Percentiles rank a stretch among this genome's conserved stretches.
These are phyloP conservation scores for Aspergillus sp. DNA, from an alignment of 2,329 filamentous ascomycete genomes.

Conservation along the genomic window DNA sequence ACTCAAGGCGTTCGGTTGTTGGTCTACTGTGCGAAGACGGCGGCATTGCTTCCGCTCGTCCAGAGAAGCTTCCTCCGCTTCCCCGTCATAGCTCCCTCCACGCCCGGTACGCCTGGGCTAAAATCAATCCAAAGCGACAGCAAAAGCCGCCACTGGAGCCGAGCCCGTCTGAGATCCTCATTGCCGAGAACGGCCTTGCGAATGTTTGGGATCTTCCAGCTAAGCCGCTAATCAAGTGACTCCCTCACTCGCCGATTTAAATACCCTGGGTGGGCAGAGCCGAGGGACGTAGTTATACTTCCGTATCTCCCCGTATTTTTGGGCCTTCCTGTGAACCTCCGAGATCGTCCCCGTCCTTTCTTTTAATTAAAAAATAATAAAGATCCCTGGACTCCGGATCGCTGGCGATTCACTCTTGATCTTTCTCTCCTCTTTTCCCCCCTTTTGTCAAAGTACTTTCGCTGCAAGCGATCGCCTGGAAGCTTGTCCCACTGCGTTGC, in stretches of 20 bases:
- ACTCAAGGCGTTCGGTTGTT: not conserved
- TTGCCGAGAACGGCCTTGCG: slow-evolving; percentile 21
- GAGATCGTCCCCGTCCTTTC: slow-evolving; percentile 27
- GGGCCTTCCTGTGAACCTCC: slow-evolving; percentile 24
- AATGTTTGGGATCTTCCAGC: slow-evolving; percentile 12
- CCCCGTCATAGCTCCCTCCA: slow-evolving; percentile 37
- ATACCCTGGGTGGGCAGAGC: slow-evolving; percentile 18
- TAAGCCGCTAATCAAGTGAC: slow-evolving; percentile 9
- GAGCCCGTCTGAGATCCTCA: slow-evolving; percentile 24
- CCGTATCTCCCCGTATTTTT: slow-evolving; percentile 36
- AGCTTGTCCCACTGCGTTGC: not conserved
- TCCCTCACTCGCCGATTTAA: slow-evolving; percentile 14
- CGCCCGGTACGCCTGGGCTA: slow-evolving; percentile 10
- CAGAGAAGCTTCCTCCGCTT: slow-evolving; percentile 37
- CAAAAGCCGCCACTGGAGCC: slow-evolving; percentile 29
- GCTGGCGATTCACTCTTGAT: slow-evolving; percentile 14
- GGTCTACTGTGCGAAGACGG: slow-evolving; percentile 10
- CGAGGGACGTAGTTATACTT: slow-evolving; percentile 35
- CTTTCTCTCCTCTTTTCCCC: slow-evolving; percentile 3
- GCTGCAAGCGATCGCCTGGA: slow-evolving; percentile 1
- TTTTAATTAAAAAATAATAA: slow-evolving; percentile 9
- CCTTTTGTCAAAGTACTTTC: slow-evolving; percentile 3
- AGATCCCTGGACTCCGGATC: not conserved
- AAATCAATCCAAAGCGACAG: slow-evolving; percentile 3
- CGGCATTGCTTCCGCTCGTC: slow-evolving; percentile 38